Conservation (phyloP, 2,329 filamentous ascomycete genomes). For the Colletotrichum ledebouriae region DNA sequence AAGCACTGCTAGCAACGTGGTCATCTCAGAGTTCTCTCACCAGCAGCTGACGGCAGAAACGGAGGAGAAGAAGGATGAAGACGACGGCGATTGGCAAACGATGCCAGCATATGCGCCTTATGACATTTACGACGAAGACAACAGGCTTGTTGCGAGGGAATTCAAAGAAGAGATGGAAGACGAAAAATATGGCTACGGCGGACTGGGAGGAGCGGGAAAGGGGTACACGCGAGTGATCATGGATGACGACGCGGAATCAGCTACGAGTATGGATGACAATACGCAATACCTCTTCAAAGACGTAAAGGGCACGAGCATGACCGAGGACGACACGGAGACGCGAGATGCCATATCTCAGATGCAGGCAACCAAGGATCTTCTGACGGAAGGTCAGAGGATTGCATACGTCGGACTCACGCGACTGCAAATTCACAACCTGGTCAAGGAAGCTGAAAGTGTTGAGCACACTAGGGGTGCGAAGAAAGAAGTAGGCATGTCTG, state of each 20-base stretch:
- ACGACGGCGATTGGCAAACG: slow-evolving; percentile 85
- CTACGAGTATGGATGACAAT: slow-evolving; percentile 97
- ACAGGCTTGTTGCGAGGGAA: slow-evolving; percentile 86
- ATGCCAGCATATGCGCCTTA: slow-evolving; percentile 96
- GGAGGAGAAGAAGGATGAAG: slow-evolving; percentile 64
- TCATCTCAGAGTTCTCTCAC: slow-evolving; percentile 90
- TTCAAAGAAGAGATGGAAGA: slow-evolving; percentile 79
- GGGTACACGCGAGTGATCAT: slow-evolving; percentile 96
- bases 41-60: slow-evolving; percentile 77
- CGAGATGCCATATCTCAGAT: slow-evolving; percentile 90
- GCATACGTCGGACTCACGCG: slow-evolving; percentile 94
- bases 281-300: slow-evolving; percentile 96
- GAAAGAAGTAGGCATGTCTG: slow-evolving; percentile 77
- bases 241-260: slow-evolving; percentile 93
- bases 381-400: slow-evolving; percentile 95
- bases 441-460: slow-evolving; percentile 74
- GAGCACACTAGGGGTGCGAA: slow-evolving; percentile 74
- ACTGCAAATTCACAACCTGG: slow-evolving; percentile 83
- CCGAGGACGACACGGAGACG: slow-evolving; percentile 82
- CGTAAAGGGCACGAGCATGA: slow-evolving; percentile 68
- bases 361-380: slow-evolving; percentile 93
- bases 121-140: slow-evolving; percentile 96
- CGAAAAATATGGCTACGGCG: slow-evolving; percentile 76
- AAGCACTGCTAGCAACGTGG: slow-evolving; percentile 55
- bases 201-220: slow-evolving; percentile 89